Conservation (phyloP, 2,329 filamentous ascomycete genomes). For the Lachnellula arida region DNA sequence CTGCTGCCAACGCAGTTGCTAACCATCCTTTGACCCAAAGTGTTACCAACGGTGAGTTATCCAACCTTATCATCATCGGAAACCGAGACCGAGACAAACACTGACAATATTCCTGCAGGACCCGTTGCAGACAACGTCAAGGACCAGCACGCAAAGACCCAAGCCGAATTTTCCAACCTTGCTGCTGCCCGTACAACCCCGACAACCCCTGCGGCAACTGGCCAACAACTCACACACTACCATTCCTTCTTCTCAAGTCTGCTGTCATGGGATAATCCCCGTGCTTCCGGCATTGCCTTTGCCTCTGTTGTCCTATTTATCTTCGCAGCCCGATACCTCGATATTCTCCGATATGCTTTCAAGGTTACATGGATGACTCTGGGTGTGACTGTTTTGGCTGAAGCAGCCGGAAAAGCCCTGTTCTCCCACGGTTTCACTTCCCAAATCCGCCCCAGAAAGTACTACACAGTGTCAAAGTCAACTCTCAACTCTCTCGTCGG, state of each 20-base stretch:
- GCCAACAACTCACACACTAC: conserved; percentile 62
- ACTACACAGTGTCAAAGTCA: conserved; percentile 61
- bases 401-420: conserved; percentile 56
- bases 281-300: conserved; percentile 63
- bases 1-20: conserved; percentile 29
- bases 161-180: conserved; percentile 52
- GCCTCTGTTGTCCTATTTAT: conserved; percentile 53
- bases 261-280: conserved; percentile 64
- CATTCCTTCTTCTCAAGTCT: conserved; percentile 67
- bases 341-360: conserved; percentile 60
- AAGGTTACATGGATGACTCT: conserved; percentile 62
- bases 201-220: conserved; percentile 49
- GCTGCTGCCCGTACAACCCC: conserved; percentile 54
- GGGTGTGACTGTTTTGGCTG: conserved; percentile 55
- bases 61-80: conserved; percentile 6
- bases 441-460: conserved; percentile 61
- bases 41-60: conserved; percentile 27
- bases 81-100: not conserved
- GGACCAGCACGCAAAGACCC: conserved; percentile 51
- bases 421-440: conserved; percentile 59
- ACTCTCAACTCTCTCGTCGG: conserved; percentile 57
- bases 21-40: conserved; percentile 32
- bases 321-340: conserved; percentile 60
- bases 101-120: conserved; percentile 36
- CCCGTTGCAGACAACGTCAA: conserved; percentile 56